Conservation (phyloP, 495 filamentous ascomycete genomes). For the Lasiosphaeria miniovina region DNA sequence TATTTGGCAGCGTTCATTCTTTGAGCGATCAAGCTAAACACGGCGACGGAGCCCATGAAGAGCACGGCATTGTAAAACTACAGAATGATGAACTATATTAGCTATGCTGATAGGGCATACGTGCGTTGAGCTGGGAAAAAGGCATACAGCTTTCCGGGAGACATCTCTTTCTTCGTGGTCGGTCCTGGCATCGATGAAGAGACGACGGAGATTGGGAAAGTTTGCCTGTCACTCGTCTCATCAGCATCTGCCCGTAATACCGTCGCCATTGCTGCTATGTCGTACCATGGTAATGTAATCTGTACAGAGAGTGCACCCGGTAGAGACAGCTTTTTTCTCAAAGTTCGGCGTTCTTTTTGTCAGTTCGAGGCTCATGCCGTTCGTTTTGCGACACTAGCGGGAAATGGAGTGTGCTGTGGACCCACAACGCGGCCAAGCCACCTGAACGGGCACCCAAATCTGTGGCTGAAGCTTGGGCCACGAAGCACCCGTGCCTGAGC, state of each 20-base stretch:
- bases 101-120: background rate
- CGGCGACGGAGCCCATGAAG: slow-evolving; percentile 90
- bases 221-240: slow-evolving; percentile 55
- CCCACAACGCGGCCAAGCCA: background rate
- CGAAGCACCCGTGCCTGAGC: background rate
- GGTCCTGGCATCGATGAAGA: slow-evolving; percentile 92
- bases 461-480: slow-evolving; percentile 2
- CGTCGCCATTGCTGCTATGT: background rate
- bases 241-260: background rate
- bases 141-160: slow-evolving; percentile 82
- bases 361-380: background rate
- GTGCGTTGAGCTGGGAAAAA: background rate
- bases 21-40: slow-evolving; percentile 90
- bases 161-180: slow-evolving; percentile 94
- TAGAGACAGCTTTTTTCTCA: background rate
- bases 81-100: background rate
- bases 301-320: background rate
- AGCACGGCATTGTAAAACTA: slow-evolving; percentile 97
- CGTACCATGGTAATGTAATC: background rate
- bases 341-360: background rate
- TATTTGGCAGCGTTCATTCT: slow-evolving; percentile 48
- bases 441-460: background rate
- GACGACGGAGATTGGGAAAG: slow-evolving; percentile 89
- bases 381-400: background rate
- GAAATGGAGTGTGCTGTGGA: background rate